Conservation (phyloP, 345 rosid genomes). For the Boechera retrofracta region DNA sequence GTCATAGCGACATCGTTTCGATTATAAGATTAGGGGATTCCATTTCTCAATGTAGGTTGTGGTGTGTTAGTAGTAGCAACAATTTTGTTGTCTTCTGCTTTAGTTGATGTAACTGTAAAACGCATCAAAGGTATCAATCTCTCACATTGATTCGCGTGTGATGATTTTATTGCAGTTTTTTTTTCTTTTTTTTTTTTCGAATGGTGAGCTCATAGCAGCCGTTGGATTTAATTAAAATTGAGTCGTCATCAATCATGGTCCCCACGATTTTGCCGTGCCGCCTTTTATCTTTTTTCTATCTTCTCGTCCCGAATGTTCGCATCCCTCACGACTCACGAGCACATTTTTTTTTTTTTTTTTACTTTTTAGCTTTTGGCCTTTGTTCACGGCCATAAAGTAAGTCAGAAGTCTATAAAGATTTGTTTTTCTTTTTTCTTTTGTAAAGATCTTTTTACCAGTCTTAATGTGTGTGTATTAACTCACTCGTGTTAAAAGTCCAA, state of each 20-base stretch:
- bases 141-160: constrained; percentile 47
- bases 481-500: constrained; percentile 36
- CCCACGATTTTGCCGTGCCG: constrained; percentile 38
- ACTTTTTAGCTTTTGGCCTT: constrained; percentile 15
- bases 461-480: constrained; percentile 19
- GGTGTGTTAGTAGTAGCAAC: constrained; percentile 27
- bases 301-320: constrained; percentile 43
- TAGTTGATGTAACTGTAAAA: constrained; percentile 42
- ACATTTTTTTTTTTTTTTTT: background rate
- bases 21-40: constrained; percentile 36
- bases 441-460: constrained; percentile 4
- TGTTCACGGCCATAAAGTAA: constrained; percentile 30
- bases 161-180: constrained; percentile 24
- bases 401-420: constrained; percentile 24
- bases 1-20: constrained; percentile 24
- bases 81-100: constrained; percentile 31
- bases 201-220: constrained; percentile 25
- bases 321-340: constrained; percentile 39
- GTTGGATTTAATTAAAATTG: constrained; percentile 32
- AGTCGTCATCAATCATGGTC: constrained; percentile 42
- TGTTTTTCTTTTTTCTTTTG: background rate
- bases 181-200: background rate
- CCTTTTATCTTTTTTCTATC: constrained; percentile 6
- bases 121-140: constrained; percentile 40
- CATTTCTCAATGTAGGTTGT: constrained; percentile 38